These are phyloP conservation scores for Akanthomyces uredinophilus DNA, from an alignment of 2,329 filamentous ascomycete species.

Conservation along the genomic window DNA sequence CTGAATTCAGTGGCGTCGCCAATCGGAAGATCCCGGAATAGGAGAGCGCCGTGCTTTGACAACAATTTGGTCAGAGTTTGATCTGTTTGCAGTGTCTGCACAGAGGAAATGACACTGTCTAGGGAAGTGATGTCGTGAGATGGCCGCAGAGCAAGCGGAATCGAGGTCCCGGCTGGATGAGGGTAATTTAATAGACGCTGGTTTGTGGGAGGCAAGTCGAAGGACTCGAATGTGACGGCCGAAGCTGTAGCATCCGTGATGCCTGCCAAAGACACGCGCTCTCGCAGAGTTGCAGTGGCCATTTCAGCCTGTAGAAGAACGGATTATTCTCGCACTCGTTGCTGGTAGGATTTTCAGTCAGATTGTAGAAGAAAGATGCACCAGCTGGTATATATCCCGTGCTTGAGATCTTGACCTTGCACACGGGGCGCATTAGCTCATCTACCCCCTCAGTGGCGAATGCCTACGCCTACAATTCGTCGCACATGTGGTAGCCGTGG, in stretches of 20 bases:
- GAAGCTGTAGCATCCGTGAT: not conserved
- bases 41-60: not conserved
- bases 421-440: not conserved
- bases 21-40: slow-evolving; percentile 29
- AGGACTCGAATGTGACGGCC: not conserved
- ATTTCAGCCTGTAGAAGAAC: not conserved
- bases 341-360: too few relatives aligned
- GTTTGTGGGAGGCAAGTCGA: not conserved
- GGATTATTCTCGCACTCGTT: too few relatives aligned
- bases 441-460: not conserved
- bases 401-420: not conserved
- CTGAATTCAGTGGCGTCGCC: slow-evolving; percentile 40
- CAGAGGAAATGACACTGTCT: not conserved
- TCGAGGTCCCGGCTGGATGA: not conserved
- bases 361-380: too few relatives aligned
- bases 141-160: not conserved
- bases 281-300: not conserved
- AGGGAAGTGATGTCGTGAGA: not conserved
- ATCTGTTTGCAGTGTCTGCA: not conserved
- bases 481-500: too few relatives aligned
- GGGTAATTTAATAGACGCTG: not conserved
- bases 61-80: not conserved
- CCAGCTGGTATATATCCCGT: too few relatives aligned
- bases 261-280: not conserved
- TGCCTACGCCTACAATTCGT: not conserved